These are phyloP conservation scores for Discostella pseudostelligera DNA, from an alignment of 108 stramenopile genomes.

Conservation along the genomic window DNA sequence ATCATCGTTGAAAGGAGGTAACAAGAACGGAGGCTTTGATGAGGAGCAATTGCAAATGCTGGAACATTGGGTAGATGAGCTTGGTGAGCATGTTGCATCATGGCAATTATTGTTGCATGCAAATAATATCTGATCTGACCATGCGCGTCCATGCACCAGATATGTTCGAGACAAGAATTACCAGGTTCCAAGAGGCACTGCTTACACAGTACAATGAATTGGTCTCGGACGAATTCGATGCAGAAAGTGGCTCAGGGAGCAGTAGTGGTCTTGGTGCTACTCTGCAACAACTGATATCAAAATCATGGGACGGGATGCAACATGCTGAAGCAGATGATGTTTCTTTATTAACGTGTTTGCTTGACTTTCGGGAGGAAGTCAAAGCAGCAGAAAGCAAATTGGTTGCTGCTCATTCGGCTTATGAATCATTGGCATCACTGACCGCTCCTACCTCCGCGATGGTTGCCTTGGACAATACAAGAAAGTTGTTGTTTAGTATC, in stretches of 20 bases:
- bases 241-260: constrained; percentile 6
- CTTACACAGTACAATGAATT: constrained; percentile 31
- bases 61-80: constrained; percentile 73
- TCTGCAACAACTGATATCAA: constrained; percentile 13
- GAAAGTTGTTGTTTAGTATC: constrained; percentile 57
- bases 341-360: constrained; percentile 45
- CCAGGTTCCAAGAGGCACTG: constrained; percentile 36
- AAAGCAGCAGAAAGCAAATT: constrained; percentile 54
- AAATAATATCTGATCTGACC: background rate
- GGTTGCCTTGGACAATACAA: constrained; percentile 57
- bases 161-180: constrained; percentile 58
- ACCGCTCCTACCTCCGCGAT: constrained; percentile 58
- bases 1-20: constrained; percentile 30
- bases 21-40: constrained; percentile 12
- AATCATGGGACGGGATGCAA: constrained; percentile 25
- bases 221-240: constrained; percentile 3
- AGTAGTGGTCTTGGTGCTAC: constrained; percentile 8
- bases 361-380: constrained; percentile 56
- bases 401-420: constrained; percentile 55
- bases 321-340: constrained; percentile 28
- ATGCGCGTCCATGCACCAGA: constrained; percentile 15
- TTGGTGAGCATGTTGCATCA: constrained; percentile 23
- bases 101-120: background rate
- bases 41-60: constrained; percentile 60
- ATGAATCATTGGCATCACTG: constrained; percentile 51